Base-by-base conservation (phyloP, 345 rosid species). In the Eucalyptus pauciflora region DNA sequence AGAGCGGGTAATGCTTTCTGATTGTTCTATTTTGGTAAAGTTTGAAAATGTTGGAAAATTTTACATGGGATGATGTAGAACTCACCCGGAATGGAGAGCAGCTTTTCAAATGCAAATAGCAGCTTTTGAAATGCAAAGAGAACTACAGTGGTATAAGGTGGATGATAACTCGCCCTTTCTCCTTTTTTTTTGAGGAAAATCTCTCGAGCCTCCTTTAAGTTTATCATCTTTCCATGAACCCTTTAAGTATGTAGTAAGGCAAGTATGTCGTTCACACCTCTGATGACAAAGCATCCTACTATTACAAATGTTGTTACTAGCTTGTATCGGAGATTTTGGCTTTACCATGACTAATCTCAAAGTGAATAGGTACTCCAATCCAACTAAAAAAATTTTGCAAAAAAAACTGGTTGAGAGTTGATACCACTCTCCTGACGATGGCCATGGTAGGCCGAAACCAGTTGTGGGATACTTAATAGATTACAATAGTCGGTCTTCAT, bases 1-100 rank as follows among this genome's bases (percentile, higher is more conserved):
- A 24, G 12, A 6, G 10, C 8, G 27, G 29, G 62, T 56, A 56
- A 56, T 56, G 29, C 62, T 4, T 56, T 4, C 1, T 24, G 6
- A 10, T 24, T 56, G 13, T 56, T 56, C 29, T 22, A 2, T 56
- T 5, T 1, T 0, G 1, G 13, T 56, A 6, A 56, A 10, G 29
- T 24, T 56, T 10, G 13, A 13, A 56, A 56, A 56, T 56, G 6
- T 24, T 24, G 2, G 62, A 56, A 56, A 24, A 56, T 56, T 24
- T 56, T 56, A 24, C 3, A 4, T 56, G 6, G 4, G 13, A 56
- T 24, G 62, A 56, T 24, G 29, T 24, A 56, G 4, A 56, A 56
- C 25, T 56, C 62, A 56, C 13, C 6, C 3, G 5, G 1, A 56
- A 10, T 0, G 13, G 62, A 24, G 62, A 56, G 62, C 62, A 56